phyloP scores from a whole-genome alignment of 805 yeast genomes.

The Torulaspora delbrueckii region DNA sequence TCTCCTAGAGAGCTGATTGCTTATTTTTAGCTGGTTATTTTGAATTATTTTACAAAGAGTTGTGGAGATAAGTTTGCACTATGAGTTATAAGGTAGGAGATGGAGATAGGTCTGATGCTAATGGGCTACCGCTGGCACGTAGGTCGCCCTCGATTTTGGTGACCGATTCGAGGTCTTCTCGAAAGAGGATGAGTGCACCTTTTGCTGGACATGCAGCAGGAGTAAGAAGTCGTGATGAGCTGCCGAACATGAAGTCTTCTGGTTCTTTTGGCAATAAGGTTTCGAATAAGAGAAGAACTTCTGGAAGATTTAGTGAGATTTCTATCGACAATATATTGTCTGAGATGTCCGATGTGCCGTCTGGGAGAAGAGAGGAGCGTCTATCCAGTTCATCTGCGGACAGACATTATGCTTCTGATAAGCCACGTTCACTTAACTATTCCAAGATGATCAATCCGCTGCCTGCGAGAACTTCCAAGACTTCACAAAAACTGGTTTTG shows the following conservation, averaged over 20 bases:
- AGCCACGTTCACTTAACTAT: slow-evolving; percentile 16
- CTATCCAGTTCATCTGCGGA: slow-evolving; percentile 37
- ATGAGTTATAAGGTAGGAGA: slow-evolving; percentile 11
- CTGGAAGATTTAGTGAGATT: slow-evolving; percentile 61
- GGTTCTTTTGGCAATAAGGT: slow-evolving; percentile 3
- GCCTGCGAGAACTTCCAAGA: slow-evolving; percentile 72
- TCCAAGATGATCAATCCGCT: slow-evolving; percentile 28
- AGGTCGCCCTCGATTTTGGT: slow-evolving; percentile 91
- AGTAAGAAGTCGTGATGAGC: slow-evolving; percentile 12
- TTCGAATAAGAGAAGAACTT: slow-evolving; percentile 8
- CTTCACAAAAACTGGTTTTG: slow-evolving; percentile 77
- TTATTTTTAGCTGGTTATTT: neutral
- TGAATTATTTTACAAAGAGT: neutral
- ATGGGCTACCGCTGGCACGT: slow-evolving; percentile 41
- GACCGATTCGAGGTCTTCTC: slow-evolving; percentile 72
- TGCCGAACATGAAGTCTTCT: slow-evolving; percentile 6
- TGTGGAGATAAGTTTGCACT: neutral
- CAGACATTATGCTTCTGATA: slow-evolving; percentile 12
- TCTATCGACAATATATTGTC: slow-evolving; percentile 76
- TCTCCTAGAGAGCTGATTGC: neutral
- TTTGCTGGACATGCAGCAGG: slow-evolving; percentile 61
- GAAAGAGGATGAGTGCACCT: slow-evolving; percentile 56
- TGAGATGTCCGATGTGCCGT: slow-evolving; percentile 81
- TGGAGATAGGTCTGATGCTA: slow-evolving; percentile 1
- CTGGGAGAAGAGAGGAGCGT: slow-evolving; percentile 50